These are phyloP conservation scores for Rhexocercosporidium sp. DNA, from an alignment of 2,329 filamentous ascomycete genomes.

Conservation along the genomic window DNA sequence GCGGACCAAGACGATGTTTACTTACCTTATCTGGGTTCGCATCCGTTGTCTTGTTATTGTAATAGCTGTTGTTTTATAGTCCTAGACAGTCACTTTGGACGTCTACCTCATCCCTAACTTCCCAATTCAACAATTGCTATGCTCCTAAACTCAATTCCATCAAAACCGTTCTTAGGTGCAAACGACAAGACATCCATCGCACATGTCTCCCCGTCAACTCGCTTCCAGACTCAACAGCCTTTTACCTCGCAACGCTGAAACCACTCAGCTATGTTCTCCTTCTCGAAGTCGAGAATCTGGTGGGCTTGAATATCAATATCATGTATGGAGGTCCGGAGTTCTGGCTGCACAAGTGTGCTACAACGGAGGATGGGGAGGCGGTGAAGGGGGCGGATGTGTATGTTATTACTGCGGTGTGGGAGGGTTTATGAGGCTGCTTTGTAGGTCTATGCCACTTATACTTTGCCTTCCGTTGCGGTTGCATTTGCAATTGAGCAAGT, in stretches of 20 bases:
- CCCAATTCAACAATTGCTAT: too few relatives aligned
- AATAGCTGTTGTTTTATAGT: background rate
- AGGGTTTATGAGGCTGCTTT: conserved; percentile 23
- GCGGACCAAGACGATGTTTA: background rate
- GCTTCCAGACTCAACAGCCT: conserved; percentile 15
- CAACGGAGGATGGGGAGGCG: background rate
- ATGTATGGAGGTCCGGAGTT: conserved; percentile 26
- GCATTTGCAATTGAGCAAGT: too few relatives aligned
- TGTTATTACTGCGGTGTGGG: conserved; percentile 25
- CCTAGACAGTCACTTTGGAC: conserved; percentile 1
- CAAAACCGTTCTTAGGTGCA: too few relatives aligned
- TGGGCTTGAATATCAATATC: conserved; percentile 8
- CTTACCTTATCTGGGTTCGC: background rate
- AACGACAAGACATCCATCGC: conserved; percentile 17
- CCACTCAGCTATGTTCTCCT: conserved; percentile 24
- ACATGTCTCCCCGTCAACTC: conserved; percentile 25
- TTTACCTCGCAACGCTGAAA: conserved; percentile 23
- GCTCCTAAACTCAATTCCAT: too few relatives aligned
- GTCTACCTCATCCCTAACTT: background rate
- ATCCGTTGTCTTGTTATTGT: background rate
- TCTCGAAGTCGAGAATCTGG: conserved; percentile 9
- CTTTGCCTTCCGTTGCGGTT: background rate
- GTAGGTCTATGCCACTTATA: conserved; percentile 11
- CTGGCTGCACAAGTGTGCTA: conserved; percentile 20
- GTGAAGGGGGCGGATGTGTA: conserved; percentile 1